Evolutionary conservation across 169 alveolate genomes (phyloP).

Genomic region (Babesia sp.): DNA sequence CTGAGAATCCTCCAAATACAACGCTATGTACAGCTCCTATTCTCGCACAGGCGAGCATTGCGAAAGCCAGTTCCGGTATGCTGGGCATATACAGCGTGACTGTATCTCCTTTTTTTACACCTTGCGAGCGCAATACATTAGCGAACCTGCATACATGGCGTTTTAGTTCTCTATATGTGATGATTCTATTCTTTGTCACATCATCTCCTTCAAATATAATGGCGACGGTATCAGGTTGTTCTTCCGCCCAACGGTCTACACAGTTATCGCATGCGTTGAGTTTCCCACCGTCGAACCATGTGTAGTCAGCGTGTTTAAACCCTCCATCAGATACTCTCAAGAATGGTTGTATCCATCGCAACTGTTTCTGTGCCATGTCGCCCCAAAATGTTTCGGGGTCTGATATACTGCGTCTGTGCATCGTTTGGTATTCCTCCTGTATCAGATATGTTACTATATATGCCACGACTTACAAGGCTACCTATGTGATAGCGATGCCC

Average conservation of each 20-base stretch:
- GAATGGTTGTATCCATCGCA: conserved; percentile 57
- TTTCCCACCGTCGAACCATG: conserved; percentile 89
- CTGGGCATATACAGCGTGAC: conserved; percentile 96
- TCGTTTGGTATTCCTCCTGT: conserved; percentile 66
- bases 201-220: conserved; percentile 88
- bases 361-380: conserved; percentile 33
- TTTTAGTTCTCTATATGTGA: conserved; percentile 81
- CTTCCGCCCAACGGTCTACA: conserved; percentile 92
- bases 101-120: conserved; percentile 91
- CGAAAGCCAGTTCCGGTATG: conserved; percentile 89
- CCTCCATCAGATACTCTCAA: conserved; percentile 63
- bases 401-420: conserved; percentile 69
- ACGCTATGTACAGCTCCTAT: conserved; percentile 97
- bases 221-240: conserved; percentile 82
- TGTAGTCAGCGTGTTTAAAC: conserved; percentile 71
- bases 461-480: conserved; percentile 16
- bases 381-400: conserved; percentile 79
- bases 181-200: conserved; percentile 71
- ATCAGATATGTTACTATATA: background rate
- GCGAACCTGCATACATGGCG: conserved; percentile 86
- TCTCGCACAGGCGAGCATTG: conserved; percentile 96
- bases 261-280: conserved; percentile 90
- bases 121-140: conserved; percentile 86
- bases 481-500: conserved; percentile 48
- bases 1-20: conserved; percentile 97